These are phyloP conservation scores for Termitomyces sp. DNA, from an alignment of 768 basidiomycete species.

Conservation along the genomic window DNA sequence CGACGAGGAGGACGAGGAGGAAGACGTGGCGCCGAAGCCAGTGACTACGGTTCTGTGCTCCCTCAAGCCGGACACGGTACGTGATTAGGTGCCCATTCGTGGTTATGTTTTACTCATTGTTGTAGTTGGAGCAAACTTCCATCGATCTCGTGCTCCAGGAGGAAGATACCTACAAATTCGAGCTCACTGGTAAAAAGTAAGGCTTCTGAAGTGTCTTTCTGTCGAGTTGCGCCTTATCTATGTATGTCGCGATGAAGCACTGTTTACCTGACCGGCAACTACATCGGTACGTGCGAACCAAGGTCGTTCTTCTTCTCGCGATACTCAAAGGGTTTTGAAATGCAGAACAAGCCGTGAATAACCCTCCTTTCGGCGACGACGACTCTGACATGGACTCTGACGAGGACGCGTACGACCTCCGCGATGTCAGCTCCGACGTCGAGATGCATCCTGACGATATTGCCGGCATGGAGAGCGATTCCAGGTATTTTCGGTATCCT, in stretches of 20 bases:
- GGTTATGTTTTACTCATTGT: neutral
- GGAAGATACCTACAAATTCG: conserved; percentile 61
- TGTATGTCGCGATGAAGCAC: conserved; percentile 32
- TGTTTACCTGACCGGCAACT: conserved; percentile 80
- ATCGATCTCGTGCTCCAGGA: conserved; percentile 69
- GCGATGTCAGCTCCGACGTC: conserved; percentile 79
- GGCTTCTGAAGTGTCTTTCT: conserved; percentile 11
- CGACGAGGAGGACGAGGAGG: conserved; percentile 32
- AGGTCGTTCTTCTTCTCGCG: neutral
- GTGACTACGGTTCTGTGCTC: conserved; percentile 66
- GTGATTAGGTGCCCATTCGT: conserved; percentile 8
- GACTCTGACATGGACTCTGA: conserved; percentile 43
- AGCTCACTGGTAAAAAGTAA: conserved; percentile 80
- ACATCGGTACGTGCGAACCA: conserved; percentile 51
- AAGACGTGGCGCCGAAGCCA: conserved; percentile 29
- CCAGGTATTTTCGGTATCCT: conserved; percentile 32
- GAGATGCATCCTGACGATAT: conserved; percentile 65
- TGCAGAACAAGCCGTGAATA: conserved; percentile 50
- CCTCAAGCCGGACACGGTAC: conserved; percentile 77
- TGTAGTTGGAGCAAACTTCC: conserved; percentile 71
- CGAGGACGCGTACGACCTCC: conserved; percentile 49
- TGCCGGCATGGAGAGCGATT: conserved; percentile 54
- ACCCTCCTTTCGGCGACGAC: conserved; percentile 41
- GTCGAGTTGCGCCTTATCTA: neutral
- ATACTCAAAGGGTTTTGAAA: neutral